Conservation (phyloP, 495 filamentous ascomycete genomes). For the Tuber microsphaerosporum region DNA sequence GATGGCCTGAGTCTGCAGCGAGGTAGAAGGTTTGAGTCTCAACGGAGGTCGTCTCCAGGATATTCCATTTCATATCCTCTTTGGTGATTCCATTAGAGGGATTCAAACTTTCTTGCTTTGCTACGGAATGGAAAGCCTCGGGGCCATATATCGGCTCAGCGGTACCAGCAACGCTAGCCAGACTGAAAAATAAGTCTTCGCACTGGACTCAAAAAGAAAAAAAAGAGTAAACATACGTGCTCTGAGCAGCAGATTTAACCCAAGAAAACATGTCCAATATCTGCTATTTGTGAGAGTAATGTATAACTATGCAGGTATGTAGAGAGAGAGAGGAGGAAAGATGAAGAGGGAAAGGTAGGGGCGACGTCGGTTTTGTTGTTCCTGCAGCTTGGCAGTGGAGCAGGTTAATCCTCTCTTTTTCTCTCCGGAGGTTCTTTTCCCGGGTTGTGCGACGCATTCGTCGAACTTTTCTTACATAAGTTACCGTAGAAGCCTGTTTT, state of each 20-base stretch:
- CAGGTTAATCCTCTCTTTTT: not conserved
- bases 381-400: not conserved
- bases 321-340: not conserved
- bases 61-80: slow-evolving; percentile 73
- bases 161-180: slow-evolving; percentile 87
- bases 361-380: not conserved
- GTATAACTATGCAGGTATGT: not conserved
- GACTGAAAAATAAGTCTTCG: slow-evolving; percentile 47
- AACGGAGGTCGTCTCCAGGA: slow-evolving; percentile 74
- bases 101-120: slow-evolving; percentile 65
- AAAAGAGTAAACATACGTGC: slow-evolving; percentile 22
- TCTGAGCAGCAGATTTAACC: slow-evolving; percentile 29
- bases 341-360: not conserved
- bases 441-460: not conserved
- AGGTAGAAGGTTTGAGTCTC: slow-evolving; percentile 97
- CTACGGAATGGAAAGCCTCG: slow-evolving; percentile 75
- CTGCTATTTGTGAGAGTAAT: not conserved
- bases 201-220: not conserved
- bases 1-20: slow-evolving; percentile 65
- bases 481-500: no score
- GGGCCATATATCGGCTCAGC: slow-evolving; percentile 95
- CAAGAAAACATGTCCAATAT: slow-evolving; percentile 31
- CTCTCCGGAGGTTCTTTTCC: not conserved
- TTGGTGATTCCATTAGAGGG: slow-evolving; percentile 73
- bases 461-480: no score